These are phyloP conservation scores for Epichloe bromicola DNA, from an alignment of 2,329 filamentous ascomycete genomes.

Conservation along the genomic window DNA sequence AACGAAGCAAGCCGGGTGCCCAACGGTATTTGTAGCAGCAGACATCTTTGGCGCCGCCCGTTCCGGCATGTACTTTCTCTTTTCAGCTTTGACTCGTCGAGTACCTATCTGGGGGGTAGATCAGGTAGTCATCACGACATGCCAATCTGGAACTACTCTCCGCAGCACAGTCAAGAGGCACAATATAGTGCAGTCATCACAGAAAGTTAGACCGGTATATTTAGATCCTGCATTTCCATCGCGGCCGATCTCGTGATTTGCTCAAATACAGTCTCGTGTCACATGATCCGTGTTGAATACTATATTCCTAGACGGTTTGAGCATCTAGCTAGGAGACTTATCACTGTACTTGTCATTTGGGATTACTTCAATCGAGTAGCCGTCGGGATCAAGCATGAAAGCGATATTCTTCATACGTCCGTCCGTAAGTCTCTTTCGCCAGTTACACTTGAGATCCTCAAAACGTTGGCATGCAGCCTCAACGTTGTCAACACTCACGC, in stretches of 20 bases:
- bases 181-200: background rate
- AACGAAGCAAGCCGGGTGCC: too few relatives aligned
- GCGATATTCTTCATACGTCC: slow-evolving; percentile 89
- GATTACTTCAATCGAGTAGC: slow-evolving; percentile 69
- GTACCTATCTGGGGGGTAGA: too few relatives aligned
- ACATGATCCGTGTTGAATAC: background rate
- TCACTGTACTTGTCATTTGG: slow-evolving; percentile 50
- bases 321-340: slow-evolving; percentile 1
- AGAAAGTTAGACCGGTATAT: background rate
- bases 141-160: too few relatives aligned
- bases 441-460: slow-evolving; percentile 67
- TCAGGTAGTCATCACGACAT: too few relatives aligned
- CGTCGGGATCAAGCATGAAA: slow-evolving; percentile 79
- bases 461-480: slow-evolving; percentile 78
- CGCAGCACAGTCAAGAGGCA: too few relatives aligned
- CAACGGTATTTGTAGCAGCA: too few relatives aligned
- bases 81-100: too few relatives aligned
- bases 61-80: too few relatives aligned
- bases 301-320: background rate
- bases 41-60: too few relatives aligned
- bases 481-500: slow-evolving; percentile 75
- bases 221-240: background rate
- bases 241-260: background rate
- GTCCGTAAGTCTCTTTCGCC: slow-evolving; percentile 93
- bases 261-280: background rate